These are phyloP conservation scores for Lecanoromycetidae sp. DNA, from an alignment of 2,329 filamentous ascomycete genomes.

Conservation along the genomic window DNA sequence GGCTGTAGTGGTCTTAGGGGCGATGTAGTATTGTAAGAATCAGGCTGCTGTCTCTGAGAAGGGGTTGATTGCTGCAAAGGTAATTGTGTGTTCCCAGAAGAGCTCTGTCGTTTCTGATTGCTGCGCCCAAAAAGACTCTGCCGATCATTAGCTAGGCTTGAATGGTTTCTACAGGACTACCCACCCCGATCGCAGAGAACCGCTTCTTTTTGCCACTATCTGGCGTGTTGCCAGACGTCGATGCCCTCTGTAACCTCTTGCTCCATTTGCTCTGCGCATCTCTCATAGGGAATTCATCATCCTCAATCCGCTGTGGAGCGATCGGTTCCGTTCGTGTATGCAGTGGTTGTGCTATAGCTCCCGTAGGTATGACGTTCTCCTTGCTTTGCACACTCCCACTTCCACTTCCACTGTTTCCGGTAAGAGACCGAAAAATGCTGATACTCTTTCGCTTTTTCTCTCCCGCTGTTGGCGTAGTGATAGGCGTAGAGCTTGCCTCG, in stretches of 20 bases:
- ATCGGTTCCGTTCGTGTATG: background rate
- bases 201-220: conserved; percentile 18
- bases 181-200: conserved; percentile 18
- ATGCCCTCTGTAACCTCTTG: conserved; percentile 17
- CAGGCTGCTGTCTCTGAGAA: background rate
- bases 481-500: conserved; percentile 2
- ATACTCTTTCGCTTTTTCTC: conserved; percentile 14
- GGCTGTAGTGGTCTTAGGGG: background rate
- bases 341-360: background rate
- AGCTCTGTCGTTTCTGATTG: conserved; percentile 8
- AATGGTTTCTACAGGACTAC: background rate
- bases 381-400: conserved; percentile 7
- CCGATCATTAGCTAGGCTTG: background rate
- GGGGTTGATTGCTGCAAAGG: conserved; percentile 1
- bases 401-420: conserved; percentile 2
- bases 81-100: background rate
- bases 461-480: background rate
- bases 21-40: background rate
- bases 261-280: conserved; percentile 3
- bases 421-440: conserved; percentile 16
- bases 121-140: conserved; percentile 18
- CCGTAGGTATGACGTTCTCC: conserved; percentile 5
- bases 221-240: conserved; percentile 13
- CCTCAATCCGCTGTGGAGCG: background rate
- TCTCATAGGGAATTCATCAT: conserved; percentile 3